Base-by-base conservation (phyloP, 164 flowering plant genomes). In the Dillenia turbinata region DNA sequence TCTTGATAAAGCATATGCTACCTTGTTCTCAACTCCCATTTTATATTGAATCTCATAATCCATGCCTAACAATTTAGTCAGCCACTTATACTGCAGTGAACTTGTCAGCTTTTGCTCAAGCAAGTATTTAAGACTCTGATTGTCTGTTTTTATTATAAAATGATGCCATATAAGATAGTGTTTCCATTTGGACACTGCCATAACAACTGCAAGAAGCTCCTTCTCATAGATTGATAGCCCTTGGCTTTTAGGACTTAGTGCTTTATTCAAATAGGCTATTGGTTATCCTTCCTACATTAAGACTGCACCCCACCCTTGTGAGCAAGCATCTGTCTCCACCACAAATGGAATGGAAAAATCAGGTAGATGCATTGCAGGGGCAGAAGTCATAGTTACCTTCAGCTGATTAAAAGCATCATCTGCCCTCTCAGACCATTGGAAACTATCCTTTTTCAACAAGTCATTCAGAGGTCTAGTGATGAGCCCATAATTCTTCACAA, bases 251-350 rank as follows among this genome's bases (percentile, higher is more conserved):
- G 12, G 47, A 0, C 24, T 8, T 1, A 67, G 48, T 16, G 60
- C 65, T 13, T 33, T 67, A n/a, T 59, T 60, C 6, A 66, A 0
- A 15, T 8, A 60, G 12, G 69, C 59, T 13, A 66, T 12, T 10
- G 59, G 69, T 9, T 52, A n/a, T 0, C 57, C 49, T 1, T 60
- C 17, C 40, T 67, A 9, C 44, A 24, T 19, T 26, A 8, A 5
- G 43, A 55, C 45, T 22, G 33, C 33, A 22, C 58, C 44, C 44
- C 24, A n/a, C 8, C 58, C 58, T 22, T 10, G 9, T n/a, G 9
- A 8, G 24, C 9, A 55, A 19, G 58, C 45, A 55, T 55, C 45
- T 9, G 44, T 55, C n/a, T 55, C 33, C 9, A 55, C n/a, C 24
- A 22, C 11, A 4, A 55, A 55, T 0, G 8, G 10, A 19, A 11